A percentile compares a stretch with the other conserved stretches of the same genome.
Evolutionary conservation across 805 yeast genomes (phyloP).

Genomic region (Candida tammaniensis): DNA sequence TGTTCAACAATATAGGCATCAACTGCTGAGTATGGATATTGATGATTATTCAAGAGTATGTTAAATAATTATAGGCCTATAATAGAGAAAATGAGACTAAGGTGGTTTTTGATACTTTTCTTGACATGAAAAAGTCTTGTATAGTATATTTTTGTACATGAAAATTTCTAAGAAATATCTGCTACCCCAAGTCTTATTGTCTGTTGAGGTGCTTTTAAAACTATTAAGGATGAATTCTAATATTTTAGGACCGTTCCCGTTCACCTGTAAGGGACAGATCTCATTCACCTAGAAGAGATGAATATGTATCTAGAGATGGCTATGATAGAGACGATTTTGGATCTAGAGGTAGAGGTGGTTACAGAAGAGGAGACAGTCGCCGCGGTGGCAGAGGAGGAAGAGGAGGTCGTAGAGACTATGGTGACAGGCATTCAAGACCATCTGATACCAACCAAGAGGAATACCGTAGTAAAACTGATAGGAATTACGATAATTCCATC

Average conservation of each 20-base stretch:
- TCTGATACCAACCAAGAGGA: conserved; percentile 18
- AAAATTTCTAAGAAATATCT: neutral
- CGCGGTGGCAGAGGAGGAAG: conserved; percentile 19
- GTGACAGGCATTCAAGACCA: conserved; percentile 10
- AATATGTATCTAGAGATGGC: conserved; percentile 17
- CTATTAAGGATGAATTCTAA: no score
- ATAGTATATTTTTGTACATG: no score
- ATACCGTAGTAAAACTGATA: conserved; percentile 34
- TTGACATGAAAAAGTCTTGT: no score
- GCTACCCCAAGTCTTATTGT: neutral
- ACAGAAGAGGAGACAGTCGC: conserved; percentile 16
- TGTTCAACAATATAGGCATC: conserved; percentile 3
- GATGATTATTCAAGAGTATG: conserved; percentile 63
- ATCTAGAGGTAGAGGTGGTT: conserved; percentile 19
- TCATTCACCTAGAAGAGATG: conserved; percentile 13
- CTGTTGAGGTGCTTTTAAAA: conserved; percentile 5
- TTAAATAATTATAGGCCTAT: conserved; percentile 17
- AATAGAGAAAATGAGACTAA: no score
- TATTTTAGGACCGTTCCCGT: conserved; percentile 32
- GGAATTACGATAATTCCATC: conserved; percentile 67
- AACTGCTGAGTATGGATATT: conserved; percentile 53
- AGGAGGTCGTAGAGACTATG: conserved; percentile 21
- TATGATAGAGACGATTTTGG: conserved; percentile 19
- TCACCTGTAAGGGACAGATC: conserved; percentile 35
- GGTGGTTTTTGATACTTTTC: no score